Conservation (phyloP, 2,329 filamentous ascomycete species). For the Colletotrichum sp. region DNA sequence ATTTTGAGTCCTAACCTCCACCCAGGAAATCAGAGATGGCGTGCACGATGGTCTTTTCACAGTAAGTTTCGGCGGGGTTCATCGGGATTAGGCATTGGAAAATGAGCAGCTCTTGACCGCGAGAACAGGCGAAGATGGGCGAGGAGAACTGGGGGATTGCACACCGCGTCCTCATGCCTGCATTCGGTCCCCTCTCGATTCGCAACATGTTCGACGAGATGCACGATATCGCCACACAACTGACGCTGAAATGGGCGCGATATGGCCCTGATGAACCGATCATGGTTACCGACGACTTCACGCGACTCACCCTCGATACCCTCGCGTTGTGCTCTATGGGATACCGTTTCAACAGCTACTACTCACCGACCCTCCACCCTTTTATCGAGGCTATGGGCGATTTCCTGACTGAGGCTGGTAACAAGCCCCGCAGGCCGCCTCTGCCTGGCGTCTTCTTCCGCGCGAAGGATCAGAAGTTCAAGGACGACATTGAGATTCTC, state of each 20-base stretch:
- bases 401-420: constrained; percentile 61
- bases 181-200: constrained; percentile 73
- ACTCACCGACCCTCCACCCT: constrained; percentile 41
- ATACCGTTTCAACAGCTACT: constrained; percentile 68
- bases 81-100: not conserved
- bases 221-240: constrained; percentile 56
- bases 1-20: not conserved
- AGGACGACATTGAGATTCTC: constrained; percentile 55
- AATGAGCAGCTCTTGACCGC: not conserved
- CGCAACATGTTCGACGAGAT: constrained; percentile 61
- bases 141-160: constrained; percentile 51
- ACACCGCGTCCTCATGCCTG: constrained; percentile 69
- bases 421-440: constrained; percentile 49
- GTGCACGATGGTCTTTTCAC: constrained; percentile 43
- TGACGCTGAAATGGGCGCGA: constrained; percentile 61
- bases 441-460: constrained; percentile 52
- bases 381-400: constrained; percentile 63
- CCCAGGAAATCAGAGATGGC: constrained; percentile 61
- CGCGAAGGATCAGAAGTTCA: constrained; percentile 48
- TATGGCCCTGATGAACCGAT: constrained; percentile 49
- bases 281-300: constrained; percentile 63
- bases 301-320: constrained; percentile 65
- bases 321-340: constrained; percentile 65
- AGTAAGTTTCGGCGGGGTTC: not conserved
- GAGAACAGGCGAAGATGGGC: constrained; percentile 12